Evolutionary conservation across 1,284 basidiomycete species (phyloP).

Genomic region (Boletus semigastroideus): DNA sequence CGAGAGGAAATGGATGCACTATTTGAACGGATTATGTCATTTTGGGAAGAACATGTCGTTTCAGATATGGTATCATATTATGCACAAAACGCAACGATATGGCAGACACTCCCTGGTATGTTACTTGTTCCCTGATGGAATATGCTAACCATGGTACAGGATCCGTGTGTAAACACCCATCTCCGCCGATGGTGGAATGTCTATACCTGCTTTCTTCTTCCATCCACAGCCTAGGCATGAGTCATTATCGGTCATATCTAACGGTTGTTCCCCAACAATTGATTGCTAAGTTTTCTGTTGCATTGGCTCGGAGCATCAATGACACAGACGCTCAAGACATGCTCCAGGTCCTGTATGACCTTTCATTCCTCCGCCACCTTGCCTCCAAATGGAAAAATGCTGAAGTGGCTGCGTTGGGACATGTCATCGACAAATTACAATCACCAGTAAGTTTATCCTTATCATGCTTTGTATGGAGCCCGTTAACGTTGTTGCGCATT

Average conservation of each 20-base stretch:
- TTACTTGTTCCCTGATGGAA: conserved; percentile 1
- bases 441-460: conserved; percentile 16
- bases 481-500: conserved; percentile 3
- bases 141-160: conserved; percentile 22
- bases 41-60: conserved; percentile 49
- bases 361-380: conserved; percentile 51
- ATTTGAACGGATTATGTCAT: conserved; percentile 43
- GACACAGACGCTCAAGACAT: conserved; percentile 28
- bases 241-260: conserved; percentile 36
- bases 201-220: conserved; percentile 54
- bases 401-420: conserved; percentile 26
- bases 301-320: conserved; percentile 39
- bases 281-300: conserved; percentile 40
- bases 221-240: conserved; percentile 52
- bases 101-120: conserved; percentile 13
- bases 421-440: conserved; percentile 26
- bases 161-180: conserved; percentile 40
- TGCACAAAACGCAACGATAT: conserved; percentile 8
- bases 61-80: conserved; percentile 34
- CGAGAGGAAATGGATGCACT: conserved; percentile 38
- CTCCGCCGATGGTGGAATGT: conserved; percentile 52
- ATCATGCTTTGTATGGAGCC: neutral
- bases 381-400: conserved; percentile 37
- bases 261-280: conserved; percentile 35
- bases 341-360: conserved; percentile 42